Conservation (phyloP, 2,329 filamentous ascomycete genomes). For the Colletotrichum cereale region DNA sequence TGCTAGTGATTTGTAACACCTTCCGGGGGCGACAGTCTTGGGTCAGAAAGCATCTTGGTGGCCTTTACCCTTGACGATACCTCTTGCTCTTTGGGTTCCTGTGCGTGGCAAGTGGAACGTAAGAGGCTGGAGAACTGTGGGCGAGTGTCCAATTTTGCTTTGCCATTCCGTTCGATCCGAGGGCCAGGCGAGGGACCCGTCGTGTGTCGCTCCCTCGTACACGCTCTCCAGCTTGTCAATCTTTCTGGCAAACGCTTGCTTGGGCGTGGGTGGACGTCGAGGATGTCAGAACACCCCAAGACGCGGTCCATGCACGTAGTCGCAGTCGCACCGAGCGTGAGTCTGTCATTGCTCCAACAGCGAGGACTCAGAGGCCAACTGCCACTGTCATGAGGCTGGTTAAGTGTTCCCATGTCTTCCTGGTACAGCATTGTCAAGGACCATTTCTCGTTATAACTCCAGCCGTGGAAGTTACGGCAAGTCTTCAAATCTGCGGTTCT, state of each 20-base stretch:
- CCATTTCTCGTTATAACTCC: not conserved
- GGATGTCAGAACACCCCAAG: not conserved
- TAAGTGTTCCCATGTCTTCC: not conserved
- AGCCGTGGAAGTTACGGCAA: not conserved
- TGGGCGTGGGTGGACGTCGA: not conserved
- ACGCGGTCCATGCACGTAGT: not conserved
- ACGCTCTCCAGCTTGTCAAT: not conserved
- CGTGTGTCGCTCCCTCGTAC: not conserved
- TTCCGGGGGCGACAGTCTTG: not conserved
- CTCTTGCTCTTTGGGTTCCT: too few relatives aligned
- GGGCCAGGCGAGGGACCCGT: not conserved
- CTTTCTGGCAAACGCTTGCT: not conserved
- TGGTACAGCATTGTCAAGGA: not conserved
- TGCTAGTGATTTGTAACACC: not conserved
- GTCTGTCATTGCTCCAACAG: not conserved
- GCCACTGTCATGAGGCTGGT: too few relatives aligned
- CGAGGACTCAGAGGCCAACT: not conserved
- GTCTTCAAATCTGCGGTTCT: not conserved
- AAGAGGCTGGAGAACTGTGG: not conserved
- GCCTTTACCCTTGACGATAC: not conserved
- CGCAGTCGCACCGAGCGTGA: not conserved
- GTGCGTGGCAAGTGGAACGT: not conserved
- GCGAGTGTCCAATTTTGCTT: not conserved
- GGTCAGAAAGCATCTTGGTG: not conserved
- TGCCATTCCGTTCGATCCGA: not conserved